Evolutionary conservation across 768 basidiomycete species (phyloP), one percentile per base, ranked within the genome.

Genomic region (Pisolithus orientalis): DNA sequence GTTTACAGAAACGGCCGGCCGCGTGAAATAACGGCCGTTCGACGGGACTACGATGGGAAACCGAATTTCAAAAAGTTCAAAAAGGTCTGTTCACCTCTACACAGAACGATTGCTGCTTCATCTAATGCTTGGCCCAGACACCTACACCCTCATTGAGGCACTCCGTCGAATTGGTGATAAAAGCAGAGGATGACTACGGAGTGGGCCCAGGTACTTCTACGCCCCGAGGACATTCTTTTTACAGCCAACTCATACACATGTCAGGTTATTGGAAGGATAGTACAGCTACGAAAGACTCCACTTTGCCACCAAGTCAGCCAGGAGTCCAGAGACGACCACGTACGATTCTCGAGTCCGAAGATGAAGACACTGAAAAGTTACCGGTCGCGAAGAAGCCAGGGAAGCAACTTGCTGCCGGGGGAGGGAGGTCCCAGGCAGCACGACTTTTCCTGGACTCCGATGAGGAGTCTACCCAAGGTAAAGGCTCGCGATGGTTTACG

Each of bases 21-120:
- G 11, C 44, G 48, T 50, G 59, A 51, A 51, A 27, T 58, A 54
- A 32, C 63, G 62, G 50, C 52, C 65, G 3, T 62, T 72, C 17
- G 79, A 78, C 80, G 49, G 4, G 38, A 32, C 8, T 51, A 60
- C 8, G 71, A 75, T 50, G 78, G 78, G 1, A 70, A 72, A 44
- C 78, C 79, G 0, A 81, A 91, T 60, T 89, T 82, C 67, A 91
- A 91, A 63, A 90, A 83, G 64, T 91, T 90, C 59, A 87, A 80
- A 57, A 82, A 80, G 77, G 84, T 83, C n/a, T 29, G 74, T 56
- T 3, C 34, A 34, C 48, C 25, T 32, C 54, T 46, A 16, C 8
- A 28, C 27, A 44, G 7, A 52, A 27, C 50, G 71, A 70, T 75
- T 69, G 6, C 16, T 46, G 49, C 16, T 50, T n/a, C 17, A 49